These are phyloP conservation scores for Malassezia dermatis DNA, from an alignment of 1,284 basidiomycete species.

Conservation along the genomic window DNA sequence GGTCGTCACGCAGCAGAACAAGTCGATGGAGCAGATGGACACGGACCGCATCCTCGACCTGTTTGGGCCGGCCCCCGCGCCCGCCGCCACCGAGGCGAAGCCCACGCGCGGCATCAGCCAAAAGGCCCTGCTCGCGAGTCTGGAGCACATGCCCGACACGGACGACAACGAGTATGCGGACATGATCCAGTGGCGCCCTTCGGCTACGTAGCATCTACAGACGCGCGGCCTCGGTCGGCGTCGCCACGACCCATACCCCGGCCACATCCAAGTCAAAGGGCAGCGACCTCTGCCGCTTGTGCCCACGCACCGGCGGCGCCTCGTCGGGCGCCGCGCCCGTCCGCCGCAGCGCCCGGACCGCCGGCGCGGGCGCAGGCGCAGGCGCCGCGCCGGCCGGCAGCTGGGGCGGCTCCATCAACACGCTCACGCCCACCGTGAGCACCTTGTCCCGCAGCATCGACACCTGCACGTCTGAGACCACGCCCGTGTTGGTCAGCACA, in stretches of 20 bases:
- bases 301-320: slow-evolving; percentile 5
- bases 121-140: slow-evolving; percentile 49
- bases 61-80: slow-evolving; percentile 54
- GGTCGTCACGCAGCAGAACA: slow-evolving; percentile 93
- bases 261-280: slow-evolving; percentile 14
- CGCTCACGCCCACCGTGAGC: slow-evolving; percentile 68
- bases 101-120: slow-evolving; percentile 36
- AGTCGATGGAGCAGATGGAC: slow-evolving; percentile 85
- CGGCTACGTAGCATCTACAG: not conserved
- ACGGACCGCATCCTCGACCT: slow-evolving; percentile 92
- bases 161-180: slow-evolving; percentile 43
- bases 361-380: not conserved
- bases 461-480: slow-evolving; percentile 58
- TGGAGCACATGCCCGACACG: slow-evolving; percentile 43
- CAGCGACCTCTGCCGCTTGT: slow-evolving; percentile 1
- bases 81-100: not conserved
- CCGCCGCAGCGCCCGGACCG: not conserved
- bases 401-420: slow-evolving; percentile 29
- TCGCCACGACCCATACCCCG: slow-evolving; percentile 11
- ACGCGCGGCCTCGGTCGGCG: not conserved
- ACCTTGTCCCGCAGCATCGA: slow-evolving; percentile 65
- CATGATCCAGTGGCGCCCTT: slow-evolving; percentile 29
- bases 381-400: not conserved
- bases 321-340: not conserved
- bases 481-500: slow-evolving; percentile 70